Evolutionary conservation across 768 basidiomycete genomes (phyloP), one percentile per base, ranked within the genome.

Genomic region (Suillus paluster): DNA sequence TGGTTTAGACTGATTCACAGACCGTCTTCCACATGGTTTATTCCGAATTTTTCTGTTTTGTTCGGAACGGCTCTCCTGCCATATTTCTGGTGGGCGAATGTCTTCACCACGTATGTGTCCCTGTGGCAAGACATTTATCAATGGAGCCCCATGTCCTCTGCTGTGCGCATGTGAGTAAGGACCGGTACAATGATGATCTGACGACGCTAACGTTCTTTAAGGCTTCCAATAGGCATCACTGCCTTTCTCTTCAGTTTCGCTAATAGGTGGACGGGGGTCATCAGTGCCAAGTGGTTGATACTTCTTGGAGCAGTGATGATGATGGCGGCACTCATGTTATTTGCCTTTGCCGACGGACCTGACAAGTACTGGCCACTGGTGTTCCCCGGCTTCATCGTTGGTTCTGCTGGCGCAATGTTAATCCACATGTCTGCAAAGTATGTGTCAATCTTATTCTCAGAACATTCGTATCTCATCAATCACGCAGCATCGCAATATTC

Each of bases 401-500:
- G 56, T 21, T 42, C 41, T 1, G 56, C 56, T 3, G 56, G 56
- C 19, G 33, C 56, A 25, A 49, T 33, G 56, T 21, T 57, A 9
- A 21, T 15, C 25, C 27, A 42, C 21, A 75, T 77, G 6, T 78
- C 77, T 57, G 73, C 79, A 4, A 81, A 80, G 79, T 80, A 61
- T 63, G 79, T 73, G 3, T 23, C 15, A 19, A 14, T 33, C 23
- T 54, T 41, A 44, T 50, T n/a, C 27, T 30, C 19, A 12, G 17
- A 49, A 12, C 41, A 30, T 17, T 5, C 5, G 10, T 5, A 1
- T 30, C 1, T 19, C 25, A 49, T 49, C 36, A 25, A 45, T 46
- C 58, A 4, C 53, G 14, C 57, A 82, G 78, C 68, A 79, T 83
- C 59, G 80, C 80, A 5, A 72, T 83, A 42, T 79, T 84, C 69